Evolutionary conservation across 768 basidiomycete species (phyloP).

Genomic region (Phylloporus rhodoxanthus): DNA sequence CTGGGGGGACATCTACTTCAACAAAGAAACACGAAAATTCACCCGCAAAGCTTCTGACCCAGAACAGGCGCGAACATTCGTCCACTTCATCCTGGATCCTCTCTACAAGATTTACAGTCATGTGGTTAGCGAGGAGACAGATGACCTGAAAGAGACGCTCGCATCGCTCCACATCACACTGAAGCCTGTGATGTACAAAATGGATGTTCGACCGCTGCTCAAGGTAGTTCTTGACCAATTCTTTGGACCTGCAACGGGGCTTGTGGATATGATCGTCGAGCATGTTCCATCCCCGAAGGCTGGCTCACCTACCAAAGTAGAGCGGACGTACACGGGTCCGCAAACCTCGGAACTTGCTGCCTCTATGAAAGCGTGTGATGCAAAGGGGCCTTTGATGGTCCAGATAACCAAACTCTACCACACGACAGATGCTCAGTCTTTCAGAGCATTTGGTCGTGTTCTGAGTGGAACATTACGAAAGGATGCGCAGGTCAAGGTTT

Average conservation of each 20-base stretch:
- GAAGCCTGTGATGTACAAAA: constrained; percentile 94
- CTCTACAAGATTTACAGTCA: constrained; percentile 96
- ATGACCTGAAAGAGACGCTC: constrained; percentile 78
- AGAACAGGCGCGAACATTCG: constrained; percentile 78
- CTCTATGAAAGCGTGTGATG: constrained; percentile 77
- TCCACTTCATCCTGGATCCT: constrained; percentile 94
- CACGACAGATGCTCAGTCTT: constrained; percentile 93
- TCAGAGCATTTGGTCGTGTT: constrained; percentile 92
- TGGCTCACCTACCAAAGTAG: constrained; percentile 60
- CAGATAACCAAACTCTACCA: constrained; percentile 94
- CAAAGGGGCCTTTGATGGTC: constrained; percentile 85
- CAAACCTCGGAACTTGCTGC: constrained; percentile 72
- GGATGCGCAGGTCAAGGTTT: constrained; percentile 85
- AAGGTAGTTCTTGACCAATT: constrained; percentile 94
- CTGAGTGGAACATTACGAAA: constrained; percentile 85
- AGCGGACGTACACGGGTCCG: constrained; percentile 84
- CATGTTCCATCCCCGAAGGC: constrained; percentile 80
- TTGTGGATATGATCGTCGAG: constrained; percentile 89
- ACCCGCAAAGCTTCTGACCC: constrained; percentile 72
- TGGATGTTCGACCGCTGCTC: constrained; percentile 93
- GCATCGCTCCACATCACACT: constrained; percentile 71
- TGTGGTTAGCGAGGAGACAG: constrained; percentile 91
- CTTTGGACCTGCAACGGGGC: constrained; percentile 84
- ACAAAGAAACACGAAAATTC: constrained; percentile 80
- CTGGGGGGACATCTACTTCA: constrained; percentile 98